Base-by-base conservation (phyloP, 805 yeast species). In the Torulaspora delbrueckii region DNA sequence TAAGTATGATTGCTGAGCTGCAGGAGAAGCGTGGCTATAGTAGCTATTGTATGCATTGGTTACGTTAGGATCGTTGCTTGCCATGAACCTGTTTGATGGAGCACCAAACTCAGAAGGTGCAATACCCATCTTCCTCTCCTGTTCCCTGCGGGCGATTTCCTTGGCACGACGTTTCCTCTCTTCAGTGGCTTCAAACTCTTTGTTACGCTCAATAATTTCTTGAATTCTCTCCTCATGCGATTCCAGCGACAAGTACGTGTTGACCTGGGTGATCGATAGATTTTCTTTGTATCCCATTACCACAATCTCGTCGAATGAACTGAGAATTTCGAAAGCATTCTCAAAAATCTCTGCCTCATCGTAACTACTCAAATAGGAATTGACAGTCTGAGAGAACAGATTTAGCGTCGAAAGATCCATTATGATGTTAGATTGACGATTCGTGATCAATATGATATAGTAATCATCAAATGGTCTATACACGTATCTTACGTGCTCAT, bases 161-260 rank as follows among this genome's bases (percentile, higher is more conserved):
- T 85, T 87, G 41, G 98, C 97, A 65, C 87, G 82, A 69, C 95
- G 85, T 71, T 91, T 91, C 69, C 98, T 84, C 69, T 91, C 96
- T 70, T 93, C 99, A 45, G 87, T 82, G 33, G 99, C 99, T 68
- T 91, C 99, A 59, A 86, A 72, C 70, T 93, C 99, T 71, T 93
- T 93, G 73, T 93, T 93, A 67, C 90, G 82, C 70, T 88, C 98
- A 59, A 93, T 93, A 65, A 93, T 90, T 65, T 93, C 97, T 73
- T 93, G 98, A 62, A 95, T 91, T 74, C 87, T 91, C 71, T 93
- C 99, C 70, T 93, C 99, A 66, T 93, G 97, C 33, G 96, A 86
- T 69, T 93, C 98, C 98, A 93, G 91, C 63, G 88, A 91, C 71
- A 93, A 73, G 69, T 86, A 91, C 9, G 95, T 86, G 65, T 79